These are phyloP conservation scores for Globisporangium echinulatum DNA, from an alignment of 352 stramenopile species.

Conservation along the genomic window DNA sequence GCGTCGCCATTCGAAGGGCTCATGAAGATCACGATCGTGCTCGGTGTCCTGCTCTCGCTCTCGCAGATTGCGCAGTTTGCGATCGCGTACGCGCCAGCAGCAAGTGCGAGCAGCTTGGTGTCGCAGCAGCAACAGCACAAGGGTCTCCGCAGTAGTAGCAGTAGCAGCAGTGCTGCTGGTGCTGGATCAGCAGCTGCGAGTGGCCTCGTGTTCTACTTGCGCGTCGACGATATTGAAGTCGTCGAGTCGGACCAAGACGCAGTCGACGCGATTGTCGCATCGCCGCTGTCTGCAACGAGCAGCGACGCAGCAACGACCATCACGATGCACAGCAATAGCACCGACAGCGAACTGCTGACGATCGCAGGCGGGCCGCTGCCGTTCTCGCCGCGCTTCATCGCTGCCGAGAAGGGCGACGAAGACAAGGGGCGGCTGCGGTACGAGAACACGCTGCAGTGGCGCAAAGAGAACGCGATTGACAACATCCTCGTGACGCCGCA, in stretches of 20 bases:
- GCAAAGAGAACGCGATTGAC: conserved; percentile 82
- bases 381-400: conserved; percentile 78
- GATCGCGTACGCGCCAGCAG: conserved; percentile 25
- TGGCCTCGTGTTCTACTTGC: conserved; percentile 41
- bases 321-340: background rate
- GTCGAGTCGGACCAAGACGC: conserved; percentile 51
- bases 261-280: conserved; percentile 12
- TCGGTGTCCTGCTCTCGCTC: conserved; percentile 68
- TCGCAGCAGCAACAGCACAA: background rate
- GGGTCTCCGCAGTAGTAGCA: background rate
- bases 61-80: conserved; percentile 70
- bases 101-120: conserved; percentile 5
- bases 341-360: conserved; percentile 4
- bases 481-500: conserved; percentile 80
- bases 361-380: conserved; percentile 62
- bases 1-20: conserved; percentile 66
- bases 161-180: background rate
- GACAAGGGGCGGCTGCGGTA: conserved; percentile 73
- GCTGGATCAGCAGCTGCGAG: conserved; percentile 1
- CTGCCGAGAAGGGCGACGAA: conserved; percentile 78
- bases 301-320: conserved; percentile 11
- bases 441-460: conserved; percentile 78
- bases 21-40: conserved; percentile 85
- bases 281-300: conserved; percentile 1
- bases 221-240: conserved; percentile 56